A percentile compares a stretch with the other conserved stretches of the same genome.
Conservation (phyloP, 2,329 filamentous ascomycete genomes). For the Endocalyx cinctus region DNA sequence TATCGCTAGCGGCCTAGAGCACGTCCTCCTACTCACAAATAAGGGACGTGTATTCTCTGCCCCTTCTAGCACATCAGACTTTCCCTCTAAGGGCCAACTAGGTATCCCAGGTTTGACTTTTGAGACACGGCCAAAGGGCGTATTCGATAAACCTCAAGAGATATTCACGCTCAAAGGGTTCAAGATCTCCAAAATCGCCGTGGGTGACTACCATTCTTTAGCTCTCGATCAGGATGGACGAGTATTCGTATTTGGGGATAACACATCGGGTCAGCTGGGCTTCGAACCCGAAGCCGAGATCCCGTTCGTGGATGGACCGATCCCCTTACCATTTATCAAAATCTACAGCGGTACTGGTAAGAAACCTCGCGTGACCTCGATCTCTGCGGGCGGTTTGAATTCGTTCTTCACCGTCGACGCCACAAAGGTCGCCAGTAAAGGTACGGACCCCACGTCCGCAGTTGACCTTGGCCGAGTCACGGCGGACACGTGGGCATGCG, state of each 20-base stretch:
- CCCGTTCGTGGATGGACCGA: constrained; percentile 63
- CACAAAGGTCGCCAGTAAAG: constrained; percentile 44
- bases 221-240: constrained; percentile 71
- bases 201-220: constrained; percentile 83
- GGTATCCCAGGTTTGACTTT: constrained; percentile 81
- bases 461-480: constrained; percentile 52
- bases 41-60: constrained; percentile 82
- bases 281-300: constrained; percentile 62
- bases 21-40: constrained; percentile 79
- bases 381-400: constrained; percentile 82
- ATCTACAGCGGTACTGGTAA: constrained; percentile 67
- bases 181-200: constrained; percentile 68
- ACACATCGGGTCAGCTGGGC: constrained; percentile 87
- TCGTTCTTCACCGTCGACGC: constrained; percentile 86
- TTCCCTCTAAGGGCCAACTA: constrained; percentile 79
- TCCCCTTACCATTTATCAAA: constrained; percentile 62
- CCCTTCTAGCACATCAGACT: constrained; percentile 74
- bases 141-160: constrained; percentile 80
- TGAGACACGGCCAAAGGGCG: constrained; percentile 68
- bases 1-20: constrained; percentile 76
- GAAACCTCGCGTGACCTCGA: constrained; percentile 63
- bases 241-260: constrained; percentile 87
- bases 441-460: constrained; percentile 33
- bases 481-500: constrained; percentile 81
- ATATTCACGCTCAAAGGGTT: constrained; percentile 66